These are phyloP conservation scores for Jacaranda copaia DNA, from an alignment of 257 asterid species.

Conservation along the genomic window DNA sequence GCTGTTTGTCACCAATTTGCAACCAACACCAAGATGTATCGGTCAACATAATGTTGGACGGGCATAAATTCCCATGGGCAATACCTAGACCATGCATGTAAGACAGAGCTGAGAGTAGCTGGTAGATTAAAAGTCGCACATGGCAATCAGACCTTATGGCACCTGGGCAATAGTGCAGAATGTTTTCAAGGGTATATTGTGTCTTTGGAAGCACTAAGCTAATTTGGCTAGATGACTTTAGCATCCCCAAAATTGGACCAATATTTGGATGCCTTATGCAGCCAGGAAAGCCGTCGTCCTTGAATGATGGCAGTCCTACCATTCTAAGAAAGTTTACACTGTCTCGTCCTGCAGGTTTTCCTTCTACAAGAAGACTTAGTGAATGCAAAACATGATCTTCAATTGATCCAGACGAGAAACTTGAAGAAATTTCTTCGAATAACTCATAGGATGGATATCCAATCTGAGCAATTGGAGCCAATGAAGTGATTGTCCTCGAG, in stretches of 20 bases:
- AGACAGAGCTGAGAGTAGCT: slow-evolving; percentile 81
- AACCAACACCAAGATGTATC: slow-evolving; percentile 91
- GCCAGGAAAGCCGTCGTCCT: slow-evolving; percentile 74
- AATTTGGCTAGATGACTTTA: slow-evolving; percentile 58
- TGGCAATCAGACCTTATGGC: slow-evolving; percentile 84
- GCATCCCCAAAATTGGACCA: slow-evolving; percentile 80
- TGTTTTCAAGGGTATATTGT: slow-evolving; percentile 76
- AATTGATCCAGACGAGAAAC: slow-evolving; percentile 64
- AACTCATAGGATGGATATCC: slow-evolving; percentile 60
- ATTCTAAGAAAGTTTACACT: slow-evolving; percentile 71
- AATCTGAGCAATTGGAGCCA: slow-evolving; percentile 72
- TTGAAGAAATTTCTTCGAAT: slow-evolving; percentile 66
- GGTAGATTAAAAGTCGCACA: slow-evolving; percentile 66
- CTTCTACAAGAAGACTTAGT: slow-evolving; percentile 66
- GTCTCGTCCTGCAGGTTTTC: slow-evolving; percentile 67
- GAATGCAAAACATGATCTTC: slow-evolving; percentile 79
- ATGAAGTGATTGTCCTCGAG: slow-evolving; percentile 79
- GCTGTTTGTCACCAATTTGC: slow-evolving; percentile 56
- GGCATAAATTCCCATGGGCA: slow-evolving; percentile 71
- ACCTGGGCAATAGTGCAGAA: slow-evolving; percentile 74
- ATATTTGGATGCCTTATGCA: slow-evolving; percentile 95
- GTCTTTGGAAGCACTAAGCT: slow-evolving; percentile 67
- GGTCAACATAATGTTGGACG: slow-evolving; percentile 72
- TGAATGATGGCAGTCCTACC: slow-evolving; percentile 79
- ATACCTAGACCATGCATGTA: slow-evolving; percentile 89